Percentiles rank a stretch among this genome's conserved stretches.
phyloP scores from a whole-genome alignment of 305 asterid genomes.

The Striga hermonthica region DNA sequence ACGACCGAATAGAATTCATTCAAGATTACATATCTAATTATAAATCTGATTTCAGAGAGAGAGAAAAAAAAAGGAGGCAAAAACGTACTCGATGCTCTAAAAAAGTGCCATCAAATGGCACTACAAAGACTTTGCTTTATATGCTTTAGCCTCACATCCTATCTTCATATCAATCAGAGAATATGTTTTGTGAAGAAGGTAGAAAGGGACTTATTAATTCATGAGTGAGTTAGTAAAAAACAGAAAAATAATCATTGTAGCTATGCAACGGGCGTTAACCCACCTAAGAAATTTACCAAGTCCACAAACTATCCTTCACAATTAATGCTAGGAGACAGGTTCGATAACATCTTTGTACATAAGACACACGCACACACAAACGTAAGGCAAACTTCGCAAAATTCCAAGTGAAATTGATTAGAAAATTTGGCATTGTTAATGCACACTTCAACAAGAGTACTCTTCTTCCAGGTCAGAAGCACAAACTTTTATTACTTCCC shows the following conservation, averaged over 20 bases:
- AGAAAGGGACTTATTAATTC: slow-evolving; percentile 1
- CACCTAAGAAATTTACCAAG: not conserved
- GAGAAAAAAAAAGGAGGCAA: not conserved
- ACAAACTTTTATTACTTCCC: too few relatives aligned
- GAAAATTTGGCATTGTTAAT: not conserved
- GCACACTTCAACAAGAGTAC: too few relatives aligned
- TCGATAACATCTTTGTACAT: not conserved
- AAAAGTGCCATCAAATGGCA: slow-evolving; percentile 80
- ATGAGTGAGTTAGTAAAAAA: slow-evolving; percentile 3
- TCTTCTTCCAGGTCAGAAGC: too few relatives aligned
- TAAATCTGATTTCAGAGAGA: not conserved
- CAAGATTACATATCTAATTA: not conserved
- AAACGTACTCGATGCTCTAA: slow-evolving; percentile 77
- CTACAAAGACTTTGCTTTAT: slow-evolving; percentile 63
- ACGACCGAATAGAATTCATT: not conserved
- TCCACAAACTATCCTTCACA: not conserved
- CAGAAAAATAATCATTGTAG: not conserved
- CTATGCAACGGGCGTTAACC: not conserved
- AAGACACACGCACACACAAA: too few relatives aligned
- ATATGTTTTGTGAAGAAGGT: not conserved
- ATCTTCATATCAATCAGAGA: slow-evolving; percentile 31
- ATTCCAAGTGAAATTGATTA: too few relatives aligned
- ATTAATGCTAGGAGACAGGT: not conserved
- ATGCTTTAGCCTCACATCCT: slow-evolving; percentile 86
- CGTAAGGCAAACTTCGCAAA: too few relatives aligned